Percentiles rank a stretch among this genome's conserved stretches.
These are phyloP conservation scores for Quercus alba DNA, from an alignment of 306 rosid genomes.

Conservation along the genomic window DNA sequence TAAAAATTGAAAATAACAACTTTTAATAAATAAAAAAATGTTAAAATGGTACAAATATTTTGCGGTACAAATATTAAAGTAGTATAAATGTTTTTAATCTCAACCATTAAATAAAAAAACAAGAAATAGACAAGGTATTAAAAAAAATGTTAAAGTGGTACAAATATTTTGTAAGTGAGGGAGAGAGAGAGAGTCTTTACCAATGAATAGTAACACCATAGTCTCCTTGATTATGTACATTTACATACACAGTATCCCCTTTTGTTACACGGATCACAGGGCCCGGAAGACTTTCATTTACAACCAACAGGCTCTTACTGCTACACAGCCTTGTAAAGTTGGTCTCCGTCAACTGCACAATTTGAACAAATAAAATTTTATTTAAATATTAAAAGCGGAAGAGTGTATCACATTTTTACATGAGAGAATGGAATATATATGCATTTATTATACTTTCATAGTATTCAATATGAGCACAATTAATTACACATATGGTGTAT, in stretches of 20 bases:
- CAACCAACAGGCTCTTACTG: constrained; percentile 29
- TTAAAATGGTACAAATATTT: too few species aligned
- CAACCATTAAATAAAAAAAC: too few species aligned
- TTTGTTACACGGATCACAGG: constrained; percentile 29
- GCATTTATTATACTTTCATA: too few species aligned
- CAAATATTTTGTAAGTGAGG: not conserved
- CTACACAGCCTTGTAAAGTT: constrained; percentile 27
- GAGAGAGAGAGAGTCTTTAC: constrained; percentile 5
- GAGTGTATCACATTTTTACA: not conserved
- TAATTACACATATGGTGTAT: too few species aligned
- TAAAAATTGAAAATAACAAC: too few species aligned
- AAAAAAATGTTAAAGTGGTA: too few species aligned
- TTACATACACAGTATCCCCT: constrained; percentile 30
- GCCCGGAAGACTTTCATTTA: constrained; percentile 33
- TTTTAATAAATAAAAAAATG: too few species aligned
- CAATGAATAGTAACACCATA: constrained; percentile 38
- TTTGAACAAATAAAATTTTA: not conserved
- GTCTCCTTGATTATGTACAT: constrained; percentile 26
- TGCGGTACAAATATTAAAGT: too few species aligned
- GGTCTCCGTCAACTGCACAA: constrained; percentile 21
- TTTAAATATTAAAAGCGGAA: not conserved
- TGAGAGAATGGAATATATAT: not conserved
- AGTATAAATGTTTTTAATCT: too few species aligned
- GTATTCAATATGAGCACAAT: too few species aligned
- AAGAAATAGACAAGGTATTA: too few species aligned